Percentiles rank a stretch among this genome's conserved stretches.
Evolutionary conservation across 371 early-diverging fungal genomes (phyloP).

Genomic region (Apophysomyces sp.): DNA sequence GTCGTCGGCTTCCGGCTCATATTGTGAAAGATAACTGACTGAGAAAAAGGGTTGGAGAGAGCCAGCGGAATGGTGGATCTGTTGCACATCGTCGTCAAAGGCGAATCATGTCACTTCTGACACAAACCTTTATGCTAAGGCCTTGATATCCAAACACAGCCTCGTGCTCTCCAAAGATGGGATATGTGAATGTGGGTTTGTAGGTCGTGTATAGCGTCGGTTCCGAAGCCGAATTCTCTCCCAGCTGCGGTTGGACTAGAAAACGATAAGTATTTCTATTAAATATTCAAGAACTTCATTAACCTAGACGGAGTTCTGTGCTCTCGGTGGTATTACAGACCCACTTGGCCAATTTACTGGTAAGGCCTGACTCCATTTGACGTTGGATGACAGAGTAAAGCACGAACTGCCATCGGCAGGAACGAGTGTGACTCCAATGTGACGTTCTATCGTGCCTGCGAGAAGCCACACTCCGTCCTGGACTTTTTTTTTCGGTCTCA

Average conservation of each 20-base stretch:
- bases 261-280: background rate
- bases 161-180: conserved; percentile 89
- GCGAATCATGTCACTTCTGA: too few species aligned
- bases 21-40: background rate
- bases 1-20: background rate
- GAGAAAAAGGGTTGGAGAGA: background rate
- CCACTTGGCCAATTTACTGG: conserved; percentile 27
- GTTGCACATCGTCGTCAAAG: background rate
- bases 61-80: background rate
- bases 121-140: conserved; percentile 62
- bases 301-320: conserved; percentile 20
- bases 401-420: background rate
- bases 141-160: conserved; percentile 87
- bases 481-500: background rate
- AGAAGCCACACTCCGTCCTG: background rate
- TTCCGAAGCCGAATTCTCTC: conserved; percentile 1
- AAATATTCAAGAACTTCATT: background rate
- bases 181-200: conserved; percentile 82
- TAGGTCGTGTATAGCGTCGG: conserved; percentile 31
- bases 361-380: conserved; percentile 1
- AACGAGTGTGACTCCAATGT: background rate
- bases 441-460: background rate
- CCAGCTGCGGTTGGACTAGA: conserved; percentile 12
- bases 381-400: background rate
- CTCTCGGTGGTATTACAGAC: conserved; percentile 25